Conservation (phyloP, 306 rosid species). For the Trifolium pratense region DNA sequence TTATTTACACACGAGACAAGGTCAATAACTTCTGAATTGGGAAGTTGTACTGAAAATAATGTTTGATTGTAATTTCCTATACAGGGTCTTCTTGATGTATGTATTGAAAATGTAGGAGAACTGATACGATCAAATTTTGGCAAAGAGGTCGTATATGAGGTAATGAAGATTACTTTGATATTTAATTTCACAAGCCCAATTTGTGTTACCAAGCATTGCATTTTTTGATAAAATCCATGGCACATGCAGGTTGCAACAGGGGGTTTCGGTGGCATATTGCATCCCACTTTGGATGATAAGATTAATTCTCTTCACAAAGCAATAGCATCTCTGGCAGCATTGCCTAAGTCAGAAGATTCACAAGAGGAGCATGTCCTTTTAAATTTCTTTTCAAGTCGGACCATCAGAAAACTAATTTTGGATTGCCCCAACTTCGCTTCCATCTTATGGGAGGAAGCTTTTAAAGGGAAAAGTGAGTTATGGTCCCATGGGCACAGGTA, state of each 20-base stretch:
- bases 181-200: not conserved
- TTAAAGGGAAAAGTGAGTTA: constrained; percentile 70
- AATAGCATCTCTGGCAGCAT: constrained; percentile 72
- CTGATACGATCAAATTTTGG: constrained; percentile 84
- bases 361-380: constrained; percentile 80
- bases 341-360: constrained; percentile 65
- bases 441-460: constrained; percentile 77
- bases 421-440: constrained; percentile 84
- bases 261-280: constrained; percentile 82
- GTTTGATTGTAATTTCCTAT: constrained; percentile 38
- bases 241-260: constrained; percentile 70
- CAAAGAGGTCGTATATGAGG: constrained; percentile 89
- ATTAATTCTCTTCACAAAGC: constrained; percentile 65
- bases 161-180: constrained; percentile 41
- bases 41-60: constrained; percentile 29
- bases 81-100: constrained; percentile 81
- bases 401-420: constrained; percentile 78
- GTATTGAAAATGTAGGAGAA: constrained; percentile 70
- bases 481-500: constrained; percentile 93
- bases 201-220: constrained; percentile 7
- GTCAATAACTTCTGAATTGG: constrained; percentile 33
- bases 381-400: constrained; percentile 88
- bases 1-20: constrained; percentile 17
- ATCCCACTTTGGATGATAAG: constrained; percentile 68
- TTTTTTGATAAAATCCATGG: constrained; percentile 31